A percentile compares a stretch with the other conserved stretches of the same genome.
phyloP scores from a whole-genome alignment of 1,284 basidiomycete species.

The Amylostereum chailletii region DNA sequence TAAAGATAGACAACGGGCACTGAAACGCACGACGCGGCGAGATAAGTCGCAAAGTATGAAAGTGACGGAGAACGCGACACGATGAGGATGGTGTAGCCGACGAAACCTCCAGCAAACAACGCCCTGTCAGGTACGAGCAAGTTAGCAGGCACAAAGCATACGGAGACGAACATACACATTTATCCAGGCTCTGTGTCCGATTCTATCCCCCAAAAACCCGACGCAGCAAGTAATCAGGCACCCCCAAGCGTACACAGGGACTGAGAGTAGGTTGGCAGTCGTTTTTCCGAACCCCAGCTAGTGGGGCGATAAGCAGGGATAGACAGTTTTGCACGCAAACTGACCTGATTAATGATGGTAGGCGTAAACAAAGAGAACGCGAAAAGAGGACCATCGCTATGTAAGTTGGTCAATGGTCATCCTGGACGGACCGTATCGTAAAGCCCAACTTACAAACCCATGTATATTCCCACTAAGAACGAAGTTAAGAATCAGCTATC shows the following conservation, averaged over 20 bases:
- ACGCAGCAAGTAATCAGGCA: constrained; percentile 40
- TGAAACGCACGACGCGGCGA: constrained; percentile 35
- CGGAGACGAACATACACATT: constrained; percentile 30
- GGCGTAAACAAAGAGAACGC: constrained; percentile 50
- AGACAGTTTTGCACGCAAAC: constrained; percentile 3
- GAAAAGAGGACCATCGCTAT: constrained; percentile 40
- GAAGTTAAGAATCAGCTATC: neutral
- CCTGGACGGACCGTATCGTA: too few species aligned
- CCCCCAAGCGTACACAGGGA: constrained; percentile 41
- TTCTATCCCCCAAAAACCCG: constrained; percentile 39
- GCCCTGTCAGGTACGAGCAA: constrained; percentile 12
- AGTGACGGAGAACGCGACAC: constrained; percentile 33
- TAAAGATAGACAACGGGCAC: neutral
- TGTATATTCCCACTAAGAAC: constrained; percentile 34
- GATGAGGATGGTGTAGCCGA: constrained; percentile 46
- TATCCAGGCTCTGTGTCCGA: constrained; percentile 34
- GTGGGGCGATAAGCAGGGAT: neutral
- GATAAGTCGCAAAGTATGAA: constrained; percentile 36
- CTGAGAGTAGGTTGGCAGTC: constrained; percentile 43
- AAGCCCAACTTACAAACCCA: constrained; percentile 30
- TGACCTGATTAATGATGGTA: constrained; percentile 39
- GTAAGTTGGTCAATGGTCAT: neutral
- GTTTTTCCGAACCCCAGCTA: constrained; percentile 36
- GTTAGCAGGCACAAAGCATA: constrained; percentile 1
- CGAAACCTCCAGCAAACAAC: constrained; percentile 21